A percentile compares a stretch with the other conserved stretches of the same genome.
phyloP scores from a whole-genome alignment of 441 rosid genomes.

The Pelargonium cotyledonis region DNA sequence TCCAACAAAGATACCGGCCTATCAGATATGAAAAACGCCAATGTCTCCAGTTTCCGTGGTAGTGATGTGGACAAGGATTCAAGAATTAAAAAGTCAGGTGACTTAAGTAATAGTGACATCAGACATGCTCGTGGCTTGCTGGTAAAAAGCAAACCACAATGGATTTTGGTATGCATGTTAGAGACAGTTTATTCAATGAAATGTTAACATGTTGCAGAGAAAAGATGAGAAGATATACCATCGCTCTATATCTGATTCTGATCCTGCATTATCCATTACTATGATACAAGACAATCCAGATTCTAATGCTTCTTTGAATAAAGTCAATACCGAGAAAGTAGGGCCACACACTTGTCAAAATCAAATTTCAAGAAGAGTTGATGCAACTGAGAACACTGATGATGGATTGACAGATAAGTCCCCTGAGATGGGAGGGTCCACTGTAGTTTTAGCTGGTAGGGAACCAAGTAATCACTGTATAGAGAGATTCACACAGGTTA shows the following conservation, averaged over 20 bases:
- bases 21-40: slow-evolving; percentile 11
- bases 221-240: slow-evolving; percentile 7
- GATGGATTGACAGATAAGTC: slow-evolving; percentile 11
- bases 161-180: slow-evolving; percentile 8
- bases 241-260: slow-evolving; percentile 16
- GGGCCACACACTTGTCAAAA: slow-evolving; percentile 16
- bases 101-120: background rate
- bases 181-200: background rate
- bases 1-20: slow-evolving; percentile 13
- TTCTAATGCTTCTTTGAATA: background rate
- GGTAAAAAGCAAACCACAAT: slow-evolving; percentile 17
- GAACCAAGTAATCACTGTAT: slow-evolving; percentile 16
- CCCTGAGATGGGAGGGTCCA: slow-evolving; percentile 23
- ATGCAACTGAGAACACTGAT: slow-evolving; percentile 14
- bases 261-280: slow-evolving; percentile 10
- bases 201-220: slow-evolving; percentile 20
- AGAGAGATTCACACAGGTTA: slow-evolving; percentile 27
- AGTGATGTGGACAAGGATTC: slow-evolving; percentile 10
- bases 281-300: background rate
- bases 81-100: slow-evolving; percentile 7
- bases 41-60: slow-evolving; percentile 16
- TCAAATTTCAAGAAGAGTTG: slow-evolving; percentile 18
- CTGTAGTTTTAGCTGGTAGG: slow-evolving; percentile 16
- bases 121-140: slow-evolving; percentile 7
- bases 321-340: slow-evolving; percentile 13